phyloP scores from a whole-genome alignment of 495 filamentous ascomycete genomes.

The Xylaria flabelliformis region DNA sequence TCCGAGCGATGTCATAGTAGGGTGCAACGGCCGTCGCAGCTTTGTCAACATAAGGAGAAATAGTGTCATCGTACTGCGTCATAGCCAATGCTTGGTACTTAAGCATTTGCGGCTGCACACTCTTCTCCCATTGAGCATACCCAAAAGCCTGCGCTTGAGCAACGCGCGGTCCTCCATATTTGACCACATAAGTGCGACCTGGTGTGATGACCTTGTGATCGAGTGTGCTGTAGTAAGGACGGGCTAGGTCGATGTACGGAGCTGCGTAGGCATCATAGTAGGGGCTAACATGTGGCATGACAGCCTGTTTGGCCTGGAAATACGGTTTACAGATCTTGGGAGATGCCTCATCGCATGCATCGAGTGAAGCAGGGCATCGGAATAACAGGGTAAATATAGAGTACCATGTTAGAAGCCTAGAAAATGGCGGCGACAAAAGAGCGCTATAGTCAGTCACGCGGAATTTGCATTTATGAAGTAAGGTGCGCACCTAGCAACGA shows the following conservation, averaged over 20 bases:
- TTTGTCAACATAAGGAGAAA: slow-evolving; percentile 77
- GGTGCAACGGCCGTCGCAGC: slow-evolving; percentile 64
- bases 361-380: slow-evolving; percentile 75
- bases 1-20: slow-evolving; percentile 70
- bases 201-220: slow-evolving; percentile 73
- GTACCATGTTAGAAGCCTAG: slow-evolving; percentile 86
- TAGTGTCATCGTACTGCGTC: slow-evolving; percentile 68
- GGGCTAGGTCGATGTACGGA: slow-evolving; percentile 77
- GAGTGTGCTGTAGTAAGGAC: slow-evolving; percentile 73
- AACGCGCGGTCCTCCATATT: slow-evolving; percentile 80
- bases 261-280: slow-evolving; percentile 87
- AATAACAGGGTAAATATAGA: slow-evolving; percentile 78
- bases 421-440: slow-evolving; percentile 9
- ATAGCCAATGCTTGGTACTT: slow-evolving; percentile 64
- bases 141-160: slow-evolving; percentile 67
- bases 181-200: slow-evolving; percentile 66
- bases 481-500: slow-evolving; percentile 65
- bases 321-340: slow-evolving; percentile 87
- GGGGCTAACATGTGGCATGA: slow-evolving; percentile 78
- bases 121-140: slow-evolving; percentile 76
- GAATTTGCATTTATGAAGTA: background rate
- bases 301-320: slow-evolving; percentile 68
- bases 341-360: slow-evolving; percentile 70
- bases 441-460: slow-evolving; percentile 3
- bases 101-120: slow-evolving; percentile 74